Percentiles rank a stretch among this genome's conserved stretches.
Conservation (phyloP, 441 rosid genomes). For the Aleurites moluccanus region DNA sequence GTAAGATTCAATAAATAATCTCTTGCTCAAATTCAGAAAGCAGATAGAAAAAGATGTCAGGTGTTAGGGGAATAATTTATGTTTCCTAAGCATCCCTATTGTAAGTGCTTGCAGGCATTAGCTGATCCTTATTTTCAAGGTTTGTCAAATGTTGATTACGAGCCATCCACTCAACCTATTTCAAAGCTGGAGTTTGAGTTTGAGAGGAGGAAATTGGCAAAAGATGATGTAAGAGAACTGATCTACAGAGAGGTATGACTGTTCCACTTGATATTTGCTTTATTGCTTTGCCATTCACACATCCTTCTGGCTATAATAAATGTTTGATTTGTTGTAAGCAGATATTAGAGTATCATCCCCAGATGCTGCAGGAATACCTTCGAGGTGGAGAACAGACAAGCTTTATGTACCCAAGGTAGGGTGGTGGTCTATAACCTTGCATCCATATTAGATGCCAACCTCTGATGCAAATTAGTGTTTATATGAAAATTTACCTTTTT, state of each 20-base stretch:
- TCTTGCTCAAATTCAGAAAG: not conserved
- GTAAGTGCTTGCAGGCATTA: constrained; percentile 59
- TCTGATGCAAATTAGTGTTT: not conserved
- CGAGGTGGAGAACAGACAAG: constrained; percentile 95
- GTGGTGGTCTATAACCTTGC: constrained; percentile 1
- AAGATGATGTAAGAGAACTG: constrained; percentile 96
- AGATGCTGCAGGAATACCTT: constrained; percentile 94
- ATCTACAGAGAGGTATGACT: constrained; percentile 87
- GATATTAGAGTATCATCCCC: constrained; percentile 99
- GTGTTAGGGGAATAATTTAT: constrained; percentile 7
- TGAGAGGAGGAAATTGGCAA: constrained; percentile 86
- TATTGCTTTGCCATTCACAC: constrained; percentile 11
- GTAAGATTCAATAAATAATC: constrained; percentile 25
- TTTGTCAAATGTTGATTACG: constrained; percentile 83
- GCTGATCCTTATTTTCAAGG: constrained; percentile 89
- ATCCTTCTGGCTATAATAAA: constrained; percentile 19
- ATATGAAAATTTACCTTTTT: not conserved
- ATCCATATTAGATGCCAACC: not conserved
- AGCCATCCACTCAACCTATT: constrained; percentile 86
- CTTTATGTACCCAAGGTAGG: constrained; percentile 98
- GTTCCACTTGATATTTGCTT: constrained; percentile 17
- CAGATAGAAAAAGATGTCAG: not conserved
- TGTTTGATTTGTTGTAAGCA: constrained; percentile 32
- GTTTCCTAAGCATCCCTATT: constrained; percentile 11
- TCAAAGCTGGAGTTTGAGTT: constrained; percentile 98